Conservation (phyloP, 768 basidiomycete species). For the Tylopilus subfusipes region DNA sequence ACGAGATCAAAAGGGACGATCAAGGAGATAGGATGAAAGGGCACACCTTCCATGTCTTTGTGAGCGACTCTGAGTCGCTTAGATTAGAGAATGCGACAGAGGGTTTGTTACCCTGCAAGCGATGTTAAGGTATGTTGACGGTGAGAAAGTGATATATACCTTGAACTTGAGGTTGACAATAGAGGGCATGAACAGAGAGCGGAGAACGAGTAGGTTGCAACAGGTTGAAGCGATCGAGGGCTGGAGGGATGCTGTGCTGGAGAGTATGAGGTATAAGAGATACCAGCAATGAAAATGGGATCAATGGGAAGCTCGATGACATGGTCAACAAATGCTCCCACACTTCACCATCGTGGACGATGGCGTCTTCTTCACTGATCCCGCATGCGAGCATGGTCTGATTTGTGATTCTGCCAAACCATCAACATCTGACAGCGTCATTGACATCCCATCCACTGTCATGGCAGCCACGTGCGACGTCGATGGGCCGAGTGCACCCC, state of each 20-base stretch:
- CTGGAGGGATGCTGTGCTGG: constrained; percentile 7
- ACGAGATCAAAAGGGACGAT: constrained; percentile 6
- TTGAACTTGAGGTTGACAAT: constrained; percentile 88
- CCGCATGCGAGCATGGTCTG: constrained; percentile 3
- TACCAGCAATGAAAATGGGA: constrained; percentile 17
- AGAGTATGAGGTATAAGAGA: constrained; percentile 28
- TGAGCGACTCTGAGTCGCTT: constrained; percentile 77
- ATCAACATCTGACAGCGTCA: not conserved
- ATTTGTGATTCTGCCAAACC: not conserved
- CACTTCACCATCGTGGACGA: not conserved
- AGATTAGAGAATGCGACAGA: constrained; percentile 92
- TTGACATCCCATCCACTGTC: constrained; percentile 1
- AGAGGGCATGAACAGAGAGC: constrained; percentile 54
- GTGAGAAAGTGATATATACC: constrained; percentile 31
- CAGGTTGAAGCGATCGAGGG: constrained; percentile 17
- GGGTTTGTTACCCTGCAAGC: constrained; percentile 80
- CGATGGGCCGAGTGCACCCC: not conserved
- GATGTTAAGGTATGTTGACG: constrained; percentile 5
- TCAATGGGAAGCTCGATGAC: constrained; percentile 24
- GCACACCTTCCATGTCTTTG: constrained; percentile 86
- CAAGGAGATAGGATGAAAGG: not conserved
- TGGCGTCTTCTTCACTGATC: constrained; percentile 10
- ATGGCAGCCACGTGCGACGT: not conserved
- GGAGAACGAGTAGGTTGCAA: not conserved
- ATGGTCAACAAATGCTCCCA: constrained; percentile 15